Percentiles rank a stretch among this genome's conserved stretches.
Evolutionary conservation across 495 filamentous ascomycete species (phyloP).

Genomic region (Amphirosellinia nigrospora): DNA sequence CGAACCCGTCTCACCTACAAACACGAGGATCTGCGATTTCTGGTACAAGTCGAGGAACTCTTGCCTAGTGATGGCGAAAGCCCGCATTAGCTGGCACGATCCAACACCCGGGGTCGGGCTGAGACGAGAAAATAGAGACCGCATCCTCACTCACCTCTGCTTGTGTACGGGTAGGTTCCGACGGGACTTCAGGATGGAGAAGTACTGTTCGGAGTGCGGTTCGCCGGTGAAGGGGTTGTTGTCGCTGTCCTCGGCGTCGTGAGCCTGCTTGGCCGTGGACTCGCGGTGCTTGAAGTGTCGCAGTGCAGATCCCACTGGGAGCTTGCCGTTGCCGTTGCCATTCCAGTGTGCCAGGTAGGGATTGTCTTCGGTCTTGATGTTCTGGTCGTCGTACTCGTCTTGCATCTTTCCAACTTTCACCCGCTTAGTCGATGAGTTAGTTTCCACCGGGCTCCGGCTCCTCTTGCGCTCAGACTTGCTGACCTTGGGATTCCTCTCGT

Average conservation of each 20-base stretch:
- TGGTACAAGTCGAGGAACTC: slow-evolving; percentile 95
- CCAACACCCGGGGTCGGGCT: neutral
- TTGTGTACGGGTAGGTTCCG: slow-evolving; percentile 87
- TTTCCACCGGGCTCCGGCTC: slow-evolving; percentile 28
- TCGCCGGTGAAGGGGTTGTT: slow-evolving; percentile 82
- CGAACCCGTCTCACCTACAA: slow-evolving; percentile 98
- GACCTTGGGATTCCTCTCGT: slow-evolving; percentile 25
- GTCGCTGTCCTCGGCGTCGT: slow-evolving; percentile 78
- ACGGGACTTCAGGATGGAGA: slow-evolving; percentile 82
- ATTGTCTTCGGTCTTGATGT: slow-evolving; percentile 58
- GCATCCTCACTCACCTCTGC: slow-evolving; percentile 71
- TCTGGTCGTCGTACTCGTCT: slow-evolving; percentile 35
- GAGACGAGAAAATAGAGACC: neutral
- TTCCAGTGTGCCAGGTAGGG: slow-evolving; percentile 94
- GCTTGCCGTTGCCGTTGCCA: slow-evolving; percentile 49
- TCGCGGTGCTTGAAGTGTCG: slow-evolving; percentile 75
- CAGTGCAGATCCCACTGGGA: slow-evolving; percentile 55
- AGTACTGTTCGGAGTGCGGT: slow-evolving; percentile 81
- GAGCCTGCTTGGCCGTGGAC: slow-evolving; percentile 78
- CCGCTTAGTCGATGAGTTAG: slow-evolving; percentile 33
- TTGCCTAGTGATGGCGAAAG: slow-evolving; percentile 60
- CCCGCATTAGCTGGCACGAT: neutral
- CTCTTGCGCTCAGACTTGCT: slow-evolving; percentile 33
- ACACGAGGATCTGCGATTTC: slow-evolving; percentile 91
- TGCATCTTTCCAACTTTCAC: slow-evolving; percentile 46